These are phyloP conservation scores for Royoungia palumana DNA, from an alignment of 768 basidiomycete species.

Conservation along the genomic window DNA sequence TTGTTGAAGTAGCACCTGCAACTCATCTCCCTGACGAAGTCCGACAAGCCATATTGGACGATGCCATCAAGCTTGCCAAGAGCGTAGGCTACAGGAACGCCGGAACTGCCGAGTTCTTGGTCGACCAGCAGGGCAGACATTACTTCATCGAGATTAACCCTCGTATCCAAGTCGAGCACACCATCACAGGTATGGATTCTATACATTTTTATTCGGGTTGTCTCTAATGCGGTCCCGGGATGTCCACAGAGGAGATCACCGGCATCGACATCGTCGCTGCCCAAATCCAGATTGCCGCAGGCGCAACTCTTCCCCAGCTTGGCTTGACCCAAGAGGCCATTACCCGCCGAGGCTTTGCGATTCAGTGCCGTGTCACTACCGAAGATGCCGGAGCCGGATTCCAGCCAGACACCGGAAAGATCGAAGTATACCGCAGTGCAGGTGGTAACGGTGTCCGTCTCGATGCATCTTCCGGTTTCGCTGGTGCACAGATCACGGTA, in stretches of 20 bases:
- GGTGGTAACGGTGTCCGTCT: conserved; percentile 98
- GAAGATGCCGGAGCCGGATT: conserved; percentile 91
- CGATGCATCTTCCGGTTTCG: conserved; percentile 96
- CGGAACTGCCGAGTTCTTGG: conserved; percentile 97
- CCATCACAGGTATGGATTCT: conserved; percentile 77
- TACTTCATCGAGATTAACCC: conserved; percentile 99
- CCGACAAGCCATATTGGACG: conserved; percentile 79
- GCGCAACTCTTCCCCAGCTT: conserved; percentile 91
- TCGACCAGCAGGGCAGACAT: conserved; percentile 93
- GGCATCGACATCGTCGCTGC: conserved; percentile 99
- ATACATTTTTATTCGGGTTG: neutral
- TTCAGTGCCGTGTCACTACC: conserved; percentile 97
- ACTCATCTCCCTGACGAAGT: conserved; percentile 90
- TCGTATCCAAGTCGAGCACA: conserved; percentile 99
- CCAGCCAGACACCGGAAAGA: conserved; percentile 99
- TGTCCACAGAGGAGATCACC: conserved; percentile 87
- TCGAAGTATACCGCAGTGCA: conserved; percentile 97
- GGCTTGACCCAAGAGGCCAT: conserved; percentile 96
- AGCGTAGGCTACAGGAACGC: conserved; percentile 96
- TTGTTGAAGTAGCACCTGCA: conserved; percentile 97
- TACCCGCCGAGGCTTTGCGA: conserved; percentile 93
- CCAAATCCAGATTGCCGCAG: conserved; percentile 99
- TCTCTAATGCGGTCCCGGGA: neutral
- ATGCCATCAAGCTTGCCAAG: conserved; percentile 92
- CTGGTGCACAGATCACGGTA: conserved; percentile 98